These are phyloP conservation scores for Diaporthe ampelina DNA, from an alignment of 2,329 filamentous ascomycete species.

Conservation along the genomic window DNA sequence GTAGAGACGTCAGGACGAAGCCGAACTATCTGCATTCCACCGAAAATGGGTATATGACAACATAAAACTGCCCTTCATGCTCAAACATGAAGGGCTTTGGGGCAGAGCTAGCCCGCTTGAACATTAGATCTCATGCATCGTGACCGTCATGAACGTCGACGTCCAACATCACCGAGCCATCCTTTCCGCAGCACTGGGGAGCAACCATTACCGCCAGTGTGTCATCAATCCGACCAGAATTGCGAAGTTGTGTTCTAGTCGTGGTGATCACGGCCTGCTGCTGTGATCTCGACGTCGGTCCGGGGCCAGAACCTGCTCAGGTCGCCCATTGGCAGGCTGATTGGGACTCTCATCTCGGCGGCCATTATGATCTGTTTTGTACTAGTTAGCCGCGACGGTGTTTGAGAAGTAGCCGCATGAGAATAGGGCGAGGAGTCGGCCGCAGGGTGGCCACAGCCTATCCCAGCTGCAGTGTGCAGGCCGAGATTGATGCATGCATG, in stretches of 20 bases:
- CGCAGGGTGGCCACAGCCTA: no score
- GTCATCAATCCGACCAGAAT: neutral
- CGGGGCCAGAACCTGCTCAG: slow-evolving; percentile 63
- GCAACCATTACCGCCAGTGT: neutral
- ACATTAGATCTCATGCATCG: neutral
- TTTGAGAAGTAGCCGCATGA: no score
- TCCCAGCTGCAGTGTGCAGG: no score
- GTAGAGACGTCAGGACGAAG: neutral
- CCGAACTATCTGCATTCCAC: neutral
- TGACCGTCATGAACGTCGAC: neutral
- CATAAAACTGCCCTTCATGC: neutral
- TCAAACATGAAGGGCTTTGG: neutral
- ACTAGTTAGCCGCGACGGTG: neutral
- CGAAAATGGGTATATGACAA: neutral
- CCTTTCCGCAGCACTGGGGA: rapidly evolving
- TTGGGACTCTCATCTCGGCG: slow-evolving; percentile 64
- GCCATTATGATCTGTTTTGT: slow-evolving; percentile 57
- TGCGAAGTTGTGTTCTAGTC: neutral
- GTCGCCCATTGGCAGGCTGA: slow-evolving; percentile 65
- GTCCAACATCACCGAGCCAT: no score
- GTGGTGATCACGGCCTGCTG: neutral
- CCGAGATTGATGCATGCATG: no score
- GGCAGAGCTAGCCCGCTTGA: neutral
- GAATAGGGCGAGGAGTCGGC: no score
- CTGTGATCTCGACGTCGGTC: slow-evolving; percentile 49